Base-by-base conservation (phyloP, 176 grass and related monocot genomes). In the Avena eriantha region DNA sequence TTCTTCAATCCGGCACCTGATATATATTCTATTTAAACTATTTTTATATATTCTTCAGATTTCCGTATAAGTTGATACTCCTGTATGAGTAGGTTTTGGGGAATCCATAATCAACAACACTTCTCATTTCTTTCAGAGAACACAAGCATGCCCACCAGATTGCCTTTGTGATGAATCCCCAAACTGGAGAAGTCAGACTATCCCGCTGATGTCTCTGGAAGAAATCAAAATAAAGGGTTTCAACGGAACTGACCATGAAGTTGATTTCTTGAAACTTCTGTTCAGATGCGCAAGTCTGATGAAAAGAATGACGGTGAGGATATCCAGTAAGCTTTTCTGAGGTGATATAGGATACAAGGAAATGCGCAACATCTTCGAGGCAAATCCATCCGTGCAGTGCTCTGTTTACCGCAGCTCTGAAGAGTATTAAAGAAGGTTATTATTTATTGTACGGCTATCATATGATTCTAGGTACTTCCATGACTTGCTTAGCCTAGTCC, bases 201-300 rank as follows among this genome's bases (percentile, higher is more conserved):
- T 77, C 29, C 50, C 31, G 33, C 23, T 85, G 45, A 77, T 4
- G 13, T 59, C 13, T 39, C 83, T 85, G 8, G 47, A 85, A 65
- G 72, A 77, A 54, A 46, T 54, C 17, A 21, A 51, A 53, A 77
- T 85, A 8, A 1, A 53, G 76, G 76, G 63, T 67, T 35, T 19
- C 7, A 39, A 39, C 36, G 83, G 13, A 78, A 19, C 14, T 41
- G 47, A 3, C 10, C 60, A 77, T 43, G 83, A 85, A 78, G 46
- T 68, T 26, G 55, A 85, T 53, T 65, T 77, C 21, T 2, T 78
- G 21, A 43, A 77, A 78, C 59, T 85, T 24, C 0, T 85, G 31
- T 78, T 85, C 31, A 41, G 46, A 45, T 70, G 19, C 3, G 83
- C 70, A 4, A 72, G 11, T 45, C 18, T 6, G 18, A 19, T 56